phyloP scores from a whole-genome alignment of 768 basidiomycete species.

The Neoboletus brunneissimus region DNA sequence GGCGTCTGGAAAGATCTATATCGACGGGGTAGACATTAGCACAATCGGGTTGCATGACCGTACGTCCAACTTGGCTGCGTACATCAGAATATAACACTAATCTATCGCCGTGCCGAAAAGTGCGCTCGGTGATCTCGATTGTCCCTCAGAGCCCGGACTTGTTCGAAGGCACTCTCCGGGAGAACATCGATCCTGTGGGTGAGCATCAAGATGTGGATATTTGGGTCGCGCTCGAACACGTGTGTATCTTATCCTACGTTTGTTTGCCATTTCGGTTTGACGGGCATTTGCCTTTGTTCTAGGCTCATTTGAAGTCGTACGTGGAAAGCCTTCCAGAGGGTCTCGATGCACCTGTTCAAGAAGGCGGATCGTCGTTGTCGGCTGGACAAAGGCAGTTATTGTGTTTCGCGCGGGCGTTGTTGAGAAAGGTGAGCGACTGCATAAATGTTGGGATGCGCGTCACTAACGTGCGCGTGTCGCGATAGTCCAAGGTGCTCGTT shows the following conservation, averaged over 20 bases:
- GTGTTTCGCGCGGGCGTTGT: slow-evolving; percentile 82
- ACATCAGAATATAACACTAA: too few species aligned
- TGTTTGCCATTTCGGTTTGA: not conserved
- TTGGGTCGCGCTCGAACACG: slow-evolving; percentile 82
- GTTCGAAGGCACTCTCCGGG: slow-evolving; percentile 71
- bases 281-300: not conserved
- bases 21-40: slow-evolving; percentile 77
- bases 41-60: slow-evolving; percentile 69
- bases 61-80: slow-evolving; percentile 1
- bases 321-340: slow-evolving; percentile 62
- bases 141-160: slow-evolving; percentile 78
- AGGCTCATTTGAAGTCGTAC: slow-evolving; percentile 69
- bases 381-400: slow-evolving; percentile 85
- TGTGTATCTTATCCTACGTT: slow-evolving; percentile 4
- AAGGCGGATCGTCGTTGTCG: slow-evolving; percentile 80
- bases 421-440: slow-evolving; percentile 55
- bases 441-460: not conserved
- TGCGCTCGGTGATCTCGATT: slow-evolving; percentile 78
- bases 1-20: slow-evolving; percentile 57
- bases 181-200: slow-evolving; percentile 88
- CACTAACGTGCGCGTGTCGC: slow-evolving; percentile 3
- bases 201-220: slow-evolving; percentile 74
- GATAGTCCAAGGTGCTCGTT: slow-evolving; percentile 78
- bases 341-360: slow-evolving; percentile 70
- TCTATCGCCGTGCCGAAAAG: slow-evolving; percentile 26